A percentile compares a stretch with the other conserved stretches of the same genome.
Evolutionary conservation across 805 yeast species (phyloP).

Genomic region (Ogataea paradorogensis): DNA sequence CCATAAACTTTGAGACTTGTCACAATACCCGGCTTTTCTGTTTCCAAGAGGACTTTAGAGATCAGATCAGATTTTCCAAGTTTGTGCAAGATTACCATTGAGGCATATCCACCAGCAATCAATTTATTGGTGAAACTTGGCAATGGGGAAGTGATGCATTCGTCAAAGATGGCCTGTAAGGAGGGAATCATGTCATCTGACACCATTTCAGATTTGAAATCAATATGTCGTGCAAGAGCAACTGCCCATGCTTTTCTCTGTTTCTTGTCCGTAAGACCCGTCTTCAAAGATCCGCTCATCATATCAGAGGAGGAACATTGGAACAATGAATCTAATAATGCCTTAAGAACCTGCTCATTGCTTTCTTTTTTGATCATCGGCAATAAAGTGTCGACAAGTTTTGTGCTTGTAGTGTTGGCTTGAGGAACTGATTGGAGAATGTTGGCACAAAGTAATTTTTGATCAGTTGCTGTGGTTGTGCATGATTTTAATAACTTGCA

Average conservation of each 20-base stretch:
- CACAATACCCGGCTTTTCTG: constrained; percentile 48
- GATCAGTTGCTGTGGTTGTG: constrained; percentile 60
- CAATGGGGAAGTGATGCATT: constrained; percentile 50
- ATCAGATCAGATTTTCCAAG: constrained; percentile 31
- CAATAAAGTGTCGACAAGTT: constrained; percentile 42
- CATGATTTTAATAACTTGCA: constrained; percentile 54
- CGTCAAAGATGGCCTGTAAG: constrained; percentile 36
- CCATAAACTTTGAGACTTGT: constrained; percentile 46
- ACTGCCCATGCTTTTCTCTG: constrained; percentile 66
- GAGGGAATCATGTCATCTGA: constrained; percentile 24
- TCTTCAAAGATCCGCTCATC: constrained; percentile 34
- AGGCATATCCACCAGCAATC: constrained; percentile 54
- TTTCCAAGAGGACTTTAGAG: constrained; percentile 35
- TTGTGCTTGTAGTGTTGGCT: constrained; percentile 13
- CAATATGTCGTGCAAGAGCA: constrained; percentile 39
- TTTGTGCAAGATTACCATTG: constrained; percentile 26
- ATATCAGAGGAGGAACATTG: constrained; percentile 38
- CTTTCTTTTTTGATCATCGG: constrained; percentile 68
- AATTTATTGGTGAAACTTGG: constrained; percentile 51
- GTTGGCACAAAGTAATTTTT: constrained; percentile 51
- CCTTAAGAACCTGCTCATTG: constrained; percentile 60
- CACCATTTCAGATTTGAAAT: constrained; percentile 17
- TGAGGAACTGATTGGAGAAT: constrained; percentile 38
- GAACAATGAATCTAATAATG: constrained; percentile 49
- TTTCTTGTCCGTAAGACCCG: constrained; percentile 68